Evolutionary conservation across 768 basidiomycete species (phyloP).

Genomic region (Lepiota subincarnata): DNA sequence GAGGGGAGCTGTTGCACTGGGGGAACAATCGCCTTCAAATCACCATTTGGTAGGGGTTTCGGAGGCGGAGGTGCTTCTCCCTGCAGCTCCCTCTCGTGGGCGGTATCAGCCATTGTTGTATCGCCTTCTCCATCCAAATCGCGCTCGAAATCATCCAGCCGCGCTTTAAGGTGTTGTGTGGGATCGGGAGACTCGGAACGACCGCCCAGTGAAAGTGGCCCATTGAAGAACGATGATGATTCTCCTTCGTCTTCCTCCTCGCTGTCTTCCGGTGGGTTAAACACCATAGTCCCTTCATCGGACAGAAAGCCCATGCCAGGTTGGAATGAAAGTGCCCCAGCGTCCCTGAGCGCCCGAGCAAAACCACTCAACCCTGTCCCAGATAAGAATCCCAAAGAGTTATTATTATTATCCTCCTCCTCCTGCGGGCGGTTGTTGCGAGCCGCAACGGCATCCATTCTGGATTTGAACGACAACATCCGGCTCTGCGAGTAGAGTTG

Average conservation of each 20-base stretch:
- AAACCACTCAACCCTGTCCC: constrained; percentile 14
- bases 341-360: constrained; percentile 23
- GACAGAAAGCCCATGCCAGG: constrained; percentile 49
- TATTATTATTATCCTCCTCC: constrained; percentile 20
- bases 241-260: constrained; percentile 54
- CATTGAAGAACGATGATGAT: constrained; percentile 44
- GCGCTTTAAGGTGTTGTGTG: constrained; percentile 53
- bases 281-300: constrained; percentile 54
- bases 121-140: constrained; percentile 38
- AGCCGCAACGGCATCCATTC: constrained; percentile 54
- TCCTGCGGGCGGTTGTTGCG: constrained; percentile 22
- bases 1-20: constrained; percentile 48
- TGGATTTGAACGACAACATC: constrained; percentile 57
- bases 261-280: constrained; percentile 53
- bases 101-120: constrained; percentile 23
- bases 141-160: constrained; percentile 60
- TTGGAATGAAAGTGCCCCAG: constrained; percentile 63
- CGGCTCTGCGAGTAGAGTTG: constrained; percentile 71
- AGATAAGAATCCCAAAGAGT: constrained; percentile 5
- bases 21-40: constrained; percentile 25
- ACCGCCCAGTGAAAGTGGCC: constrained; percentile 42
- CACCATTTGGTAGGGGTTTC: constrained; percentile 44
- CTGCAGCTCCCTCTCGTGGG: constrained; percentile 25
- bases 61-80: constrained; percentile 47
- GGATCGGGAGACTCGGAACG: constrained; percentile 46